A percentile compares a stretch with the other conserved stretches of the same genome.
Evolutionary conservation across 768 basidiomycete species (phyloP).

Genomic region (Cytidiella melzeri): DNA sequence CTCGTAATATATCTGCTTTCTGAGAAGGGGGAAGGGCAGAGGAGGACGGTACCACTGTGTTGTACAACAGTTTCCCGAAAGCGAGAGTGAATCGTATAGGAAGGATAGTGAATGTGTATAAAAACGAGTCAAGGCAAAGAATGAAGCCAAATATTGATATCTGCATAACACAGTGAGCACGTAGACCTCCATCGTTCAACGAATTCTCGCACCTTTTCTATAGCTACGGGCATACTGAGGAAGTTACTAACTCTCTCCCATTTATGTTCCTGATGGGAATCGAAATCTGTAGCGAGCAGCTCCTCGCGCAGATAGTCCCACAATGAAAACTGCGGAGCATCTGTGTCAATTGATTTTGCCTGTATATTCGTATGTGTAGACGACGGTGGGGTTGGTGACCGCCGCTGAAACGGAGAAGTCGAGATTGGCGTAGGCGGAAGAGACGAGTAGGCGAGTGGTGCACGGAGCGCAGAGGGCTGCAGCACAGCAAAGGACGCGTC

Average conservation of each 20-base stretch:
- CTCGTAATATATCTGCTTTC: slow-evolving; percentile 88
- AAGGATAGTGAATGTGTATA: slow-evolving; percentile 96
- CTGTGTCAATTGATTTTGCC: slow-evolving; percentile 11
- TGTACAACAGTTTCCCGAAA: slow-evolving; percentile 44
- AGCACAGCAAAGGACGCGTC: slow-evolving; percentile 11
- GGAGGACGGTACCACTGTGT: slow-evolving; percentile 39
- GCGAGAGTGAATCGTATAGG: slow-evolving; percentile 83
- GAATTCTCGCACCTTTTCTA: slow-evolving; percentile 73
- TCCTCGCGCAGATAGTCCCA: slow-evolving; percentile 94
- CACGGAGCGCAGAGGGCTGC: not conserved
- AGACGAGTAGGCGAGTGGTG: slow-evolving; percentile 58
- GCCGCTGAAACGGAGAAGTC: slow-evolving; percentile 34
- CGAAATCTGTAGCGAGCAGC: slow-evolving; percentile 86
- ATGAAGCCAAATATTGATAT: slow-evolving; percentile 89
- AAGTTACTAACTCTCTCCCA: slow-evolving; percentile 98
- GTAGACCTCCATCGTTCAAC: not conserved
- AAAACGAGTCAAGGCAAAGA: slow-evolving; percentile 92
- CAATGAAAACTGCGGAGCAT: slow-evolving; percentile 61
- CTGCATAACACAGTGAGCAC: slow-evolving; percentile 32
- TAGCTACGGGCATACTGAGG: slow-evolving; percentile 82
- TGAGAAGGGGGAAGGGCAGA: slow-evolving; percentile 75
- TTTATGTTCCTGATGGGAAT: slow-evolving; percentile 89
- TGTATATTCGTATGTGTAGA: slow-evolving; percentile 14
- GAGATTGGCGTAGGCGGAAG: slow-evolving; percentile 69
- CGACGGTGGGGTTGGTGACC: slow-evolving; percentile 10